Evolutionary conservation across 495 filamentous ascomycete genomes (phyloP), one percentile per base, ranked within the genome.

Genomic region (Penicillium mononematosum): DNA sequence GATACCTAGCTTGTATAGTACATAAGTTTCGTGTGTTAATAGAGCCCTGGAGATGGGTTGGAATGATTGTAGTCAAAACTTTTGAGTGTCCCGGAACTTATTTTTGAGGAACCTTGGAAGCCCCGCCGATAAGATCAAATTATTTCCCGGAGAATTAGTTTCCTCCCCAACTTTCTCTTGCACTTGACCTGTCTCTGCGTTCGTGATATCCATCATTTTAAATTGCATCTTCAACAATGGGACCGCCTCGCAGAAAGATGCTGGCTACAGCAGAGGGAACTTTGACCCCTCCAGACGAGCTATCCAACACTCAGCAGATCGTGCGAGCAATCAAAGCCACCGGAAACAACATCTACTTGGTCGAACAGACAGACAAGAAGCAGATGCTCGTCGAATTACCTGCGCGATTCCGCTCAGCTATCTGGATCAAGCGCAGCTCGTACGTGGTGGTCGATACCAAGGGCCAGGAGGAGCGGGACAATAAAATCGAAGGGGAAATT

Each of bases 381-480:
- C 64, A 74, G 19, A 58, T 70, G 50, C 75, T 96, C 5, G 88
- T 89, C 22, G 92, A 96, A 75, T 80, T 98, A 44, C 84, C 85
- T 4, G 69, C 88, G 0, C 81, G 86, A 9, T 97, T 98, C 66
- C 90, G 92, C 47, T 91, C 88, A 48, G 90, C 89, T 14, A 88
- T 97, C 58, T 96, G 91, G 89, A 86, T 97, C 66, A 89, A 86
- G 61, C 85, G 89, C 3, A 88, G 90, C 9, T 90, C 91, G 0
- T 97, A 88, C 70, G 90, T 97, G 22, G 70, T 97, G 17, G 80
- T 97, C 20, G 89, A 97, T 57, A 84, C 85, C 29, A 77, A 79
- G 31, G 77, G 83, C 10, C 79, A 87, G 36, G 83, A 83, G 27
- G 81, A 79, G n/a, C 78, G 87, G 48, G 83, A 85, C 27, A 93